A percentile compares a stretch with the other conserved stretches of the same genome.
Conservation (phyloP, 257 asterid species). For the Solanum phureja region DNA sequence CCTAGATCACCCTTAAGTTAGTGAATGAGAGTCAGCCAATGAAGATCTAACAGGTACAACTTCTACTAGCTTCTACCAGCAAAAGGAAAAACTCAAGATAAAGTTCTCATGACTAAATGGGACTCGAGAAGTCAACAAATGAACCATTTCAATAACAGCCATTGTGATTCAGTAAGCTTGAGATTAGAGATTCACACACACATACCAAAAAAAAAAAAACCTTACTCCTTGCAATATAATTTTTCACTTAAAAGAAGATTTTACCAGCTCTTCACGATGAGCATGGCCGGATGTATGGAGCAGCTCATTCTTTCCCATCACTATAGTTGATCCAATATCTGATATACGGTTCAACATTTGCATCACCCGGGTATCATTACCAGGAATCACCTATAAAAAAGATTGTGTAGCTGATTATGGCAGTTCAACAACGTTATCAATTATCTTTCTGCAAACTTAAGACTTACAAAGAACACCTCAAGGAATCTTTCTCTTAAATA, state of each 20-base stretch:
- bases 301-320: constrained; percentile 92
- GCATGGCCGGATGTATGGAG: constrained; percentile 98
- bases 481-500: not conserved
- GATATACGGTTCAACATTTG: constrained; percentile 91
- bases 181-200: not conserved
- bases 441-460: not conserved
- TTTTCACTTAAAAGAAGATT: constrained; percentile 10
- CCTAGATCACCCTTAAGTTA: not conserved
- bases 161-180: not conserved
- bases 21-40: not conserved
- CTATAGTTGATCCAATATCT: constrained; percentile 80
- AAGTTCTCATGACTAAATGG: not conserved
- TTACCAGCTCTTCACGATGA: constrained; percentile 94
- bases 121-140: not conserved
- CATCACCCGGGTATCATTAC: constrained; percentile 95
- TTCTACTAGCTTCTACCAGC: not conserved
- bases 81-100: not conserved
- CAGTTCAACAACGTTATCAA: not conserved
- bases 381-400: constrained; percentile 82
- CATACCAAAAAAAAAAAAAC: not conserved
- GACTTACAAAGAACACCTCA: not conserved
- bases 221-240: not conserved
- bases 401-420: constrained; percentile 10
- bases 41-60: not conserved
- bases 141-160: not conserved